Evolutionary conservation across 1,284 basidiomycete genomes (phyloP), one percentile per base, ranked within the genome.

Genomic region (Clitocybe nebularis): DNA sequence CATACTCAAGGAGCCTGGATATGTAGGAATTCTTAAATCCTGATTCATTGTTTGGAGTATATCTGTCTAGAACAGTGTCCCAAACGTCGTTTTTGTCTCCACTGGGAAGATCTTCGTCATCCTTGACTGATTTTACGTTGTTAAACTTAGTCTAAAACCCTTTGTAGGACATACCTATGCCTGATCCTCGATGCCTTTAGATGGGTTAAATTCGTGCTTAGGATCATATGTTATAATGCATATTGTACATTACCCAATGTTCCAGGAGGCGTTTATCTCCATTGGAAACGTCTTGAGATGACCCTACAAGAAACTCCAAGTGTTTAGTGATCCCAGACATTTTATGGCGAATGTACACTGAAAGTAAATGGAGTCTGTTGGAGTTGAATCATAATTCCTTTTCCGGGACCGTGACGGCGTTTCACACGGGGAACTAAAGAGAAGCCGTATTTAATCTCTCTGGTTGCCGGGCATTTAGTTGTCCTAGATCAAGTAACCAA

Each of bases 241-340:
- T n/a, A n/a, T n/a, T n/a, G n/a, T 43, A 61, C 60, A 40, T 50
- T 47, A 44, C 43, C 61, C 61, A 62, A 36, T 57, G 55, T 21
- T 60, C 55, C 6, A 58, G 34, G 9, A 46, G 28, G 32, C 43
- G 46, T 36, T 48, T 48, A 22, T 61, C 57, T 30, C 41, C 50
- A 36, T 52, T 47, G 34, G 45, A 24, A 21, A 36, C 34, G 25
- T 56, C 53, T n/a, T 51, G 44, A 4, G 55, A 50, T 10, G 53
- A 52, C 2, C 55, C 52, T 22, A 61, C 47, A 10, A 62, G 54
- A 36, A 52, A 49, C 41, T 59, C 52, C 19, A 62, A 43, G 33
- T 62, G 58, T 26, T 43, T 41, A 20, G 35, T 19, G 3, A 56
- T 44, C 35, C 29, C 40, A n/a, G 45, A 19, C 56, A 56, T 56